Evolutionary conservation across 768 basidiomycete genomes (phyloP).

Genomic region (Gyrodon lividus): DNA sequence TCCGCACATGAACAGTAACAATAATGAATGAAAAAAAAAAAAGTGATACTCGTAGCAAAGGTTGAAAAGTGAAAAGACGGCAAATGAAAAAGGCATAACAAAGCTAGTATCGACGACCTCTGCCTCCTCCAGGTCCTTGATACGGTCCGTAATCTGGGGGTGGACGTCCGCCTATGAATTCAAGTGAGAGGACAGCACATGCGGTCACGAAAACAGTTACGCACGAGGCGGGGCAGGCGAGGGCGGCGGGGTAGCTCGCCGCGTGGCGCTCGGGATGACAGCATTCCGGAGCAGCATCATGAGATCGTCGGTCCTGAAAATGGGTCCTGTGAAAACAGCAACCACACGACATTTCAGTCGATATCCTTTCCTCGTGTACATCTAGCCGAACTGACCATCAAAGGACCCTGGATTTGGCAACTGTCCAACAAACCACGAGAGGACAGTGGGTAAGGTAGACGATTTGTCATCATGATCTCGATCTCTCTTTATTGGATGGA

Average conservation of each 20-base stretch:
- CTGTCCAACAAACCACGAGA: constrained; percentile 83
- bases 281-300: constrained; percentile 83
- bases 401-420: constrained; percentile 73
- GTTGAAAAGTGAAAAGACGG: neutral
- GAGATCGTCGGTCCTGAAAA: constrained; percentile 87
- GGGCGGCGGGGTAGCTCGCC: constrained; percentile 56
- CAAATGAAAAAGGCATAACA: neutral
- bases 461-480: constrained; percentile 48
- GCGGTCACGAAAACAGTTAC: constrained; percentile 1
- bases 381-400: constrained; percentile 64
- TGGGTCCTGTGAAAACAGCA: constrained; percentile 57
- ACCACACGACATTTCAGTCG: constrained; percentile 7
- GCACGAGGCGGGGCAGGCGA: constrained; percentile 49
- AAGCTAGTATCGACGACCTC: constrained; percentile 42
- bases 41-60: constrained; percentile 17
- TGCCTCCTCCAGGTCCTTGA: constrained; percentile 61
- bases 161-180: constrained; percentile 56
- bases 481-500: constrained; percentile 38
- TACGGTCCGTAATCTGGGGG: constrained; percentile 88
- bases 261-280: constrained; percentile 64
- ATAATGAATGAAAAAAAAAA: neutral
- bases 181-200: constrained; percentile 6
- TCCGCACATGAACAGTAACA: neutral
- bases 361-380: constrained; percentile 5
- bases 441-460: constrained; percentile 50